phyloP scores from a whole-genome alignment of 805 yeast species.

The Cyberlindnera japonica region DNA sequence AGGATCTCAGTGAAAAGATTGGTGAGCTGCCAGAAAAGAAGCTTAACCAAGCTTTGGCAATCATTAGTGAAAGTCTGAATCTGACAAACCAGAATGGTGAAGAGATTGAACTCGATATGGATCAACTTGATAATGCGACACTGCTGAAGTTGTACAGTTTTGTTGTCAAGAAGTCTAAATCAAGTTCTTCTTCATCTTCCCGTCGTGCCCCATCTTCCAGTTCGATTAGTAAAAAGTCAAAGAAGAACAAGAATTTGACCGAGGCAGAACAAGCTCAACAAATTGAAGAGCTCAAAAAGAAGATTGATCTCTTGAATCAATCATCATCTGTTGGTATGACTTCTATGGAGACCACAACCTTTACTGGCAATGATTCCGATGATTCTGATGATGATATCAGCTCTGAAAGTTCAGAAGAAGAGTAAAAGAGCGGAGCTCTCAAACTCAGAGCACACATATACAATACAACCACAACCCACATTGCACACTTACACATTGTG shows the following conservation, averaged over 20 bases:
- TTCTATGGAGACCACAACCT: background rate
- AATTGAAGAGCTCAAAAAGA: conserved; percentile 67
- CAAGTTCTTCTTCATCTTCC: too few relatives aligned
- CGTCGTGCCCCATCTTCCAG: conserved; percentile 5
- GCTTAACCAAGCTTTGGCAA: conserved; percentile 76
- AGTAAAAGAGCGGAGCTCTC: conserved; percentile 32
- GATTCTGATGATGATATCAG: conserved; percentile 53
- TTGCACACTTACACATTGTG: background rate
- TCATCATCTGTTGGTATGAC: conserved; percentile 28
- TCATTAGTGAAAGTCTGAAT: conserved; percentile 75
- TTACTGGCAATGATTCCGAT: conserved; percentile 34
- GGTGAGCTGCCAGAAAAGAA: conserved; percentile 73
- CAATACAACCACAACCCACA: background rate
- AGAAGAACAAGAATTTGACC: conserved; percentile 53
- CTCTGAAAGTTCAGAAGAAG: conserved; percentile 72
- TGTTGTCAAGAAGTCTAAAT: conserved; percentile 48
- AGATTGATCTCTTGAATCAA: conserved; percentile 66
- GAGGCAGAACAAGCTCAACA: conserved; percentile 66
- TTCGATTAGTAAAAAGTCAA: conserved; percentile 30
- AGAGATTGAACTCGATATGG: conserved; percentile 96
- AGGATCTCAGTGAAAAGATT: conserved; percentile 84
- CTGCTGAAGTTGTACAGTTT: conserved; percentile 79
- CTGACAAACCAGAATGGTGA: conserved; percentile 61
- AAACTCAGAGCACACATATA: background rate
- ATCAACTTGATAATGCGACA: conserved; percentile 81